phyloP scores from a whole-genome alignment of 805 yeast genomes.

The Schizosaccharomyces osmophilus region DNA sequence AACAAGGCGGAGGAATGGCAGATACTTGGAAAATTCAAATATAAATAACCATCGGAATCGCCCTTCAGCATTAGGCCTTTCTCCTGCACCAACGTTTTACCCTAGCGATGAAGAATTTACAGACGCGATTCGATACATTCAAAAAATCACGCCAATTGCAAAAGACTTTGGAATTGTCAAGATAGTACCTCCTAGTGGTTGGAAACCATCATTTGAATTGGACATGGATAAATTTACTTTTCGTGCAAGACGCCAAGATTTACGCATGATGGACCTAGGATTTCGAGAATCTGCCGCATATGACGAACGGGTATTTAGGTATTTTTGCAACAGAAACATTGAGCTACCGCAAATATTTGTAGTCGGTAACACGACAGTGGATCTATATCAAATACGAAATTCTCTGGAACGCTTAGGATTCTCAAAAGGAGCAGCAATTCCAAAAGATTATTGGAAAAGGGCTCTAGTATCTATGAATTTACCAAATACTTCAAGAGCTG shows the following conservation, averaged over 20 bases:
- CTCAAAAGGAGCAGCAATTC: neutral
- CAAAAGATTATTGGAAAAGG: neutral
- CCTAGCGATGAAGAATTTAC: conserved; percentile 32
- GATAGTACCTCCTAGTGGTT: conserved; percentile 32
- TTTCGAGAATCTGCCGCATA: conserved; percentile 14
- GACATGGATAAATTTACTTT: conserved; percentile 15
- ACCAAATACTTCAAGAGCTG: neutral
- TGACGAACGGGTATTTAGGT: conserved; percentile 14
- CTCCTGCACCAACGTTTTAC: conserved; percentile 29
- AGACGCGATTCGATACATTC: conserved; percentile 45
- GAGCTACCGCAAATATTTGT: conserved; percentile 9
- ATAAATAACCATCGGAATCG: neutral
- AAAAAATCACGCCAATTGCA: conserved; percentile 29
- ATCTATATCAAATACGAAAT: conserved; percentile 11
- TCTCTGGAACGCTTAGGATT: neutral
- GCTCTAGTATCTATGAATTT: neutral
- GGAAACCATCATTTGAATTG: conserved; percentile 18
- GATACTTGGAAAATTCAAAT: neutral
- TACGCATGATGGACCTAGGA: conserved; percentile 15
- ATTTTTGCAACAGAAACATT: conserved; percentile 12
- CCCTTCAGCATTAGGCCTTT: conserved; percentile 13
- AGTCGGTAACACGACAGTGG: conserved; percentile 10
- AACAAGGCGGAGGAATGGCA: too few relatives aligned
- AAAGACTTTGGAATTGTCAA: conserved; percentile 49
- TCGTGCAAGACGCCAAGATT: conserved; percentile 14